Evolutionary conservation across 192 early-diverging fungal genomes (phyloP), one percentile per base, ranked within the genome.

Genomic region (Physocladia obscura): DNA sequence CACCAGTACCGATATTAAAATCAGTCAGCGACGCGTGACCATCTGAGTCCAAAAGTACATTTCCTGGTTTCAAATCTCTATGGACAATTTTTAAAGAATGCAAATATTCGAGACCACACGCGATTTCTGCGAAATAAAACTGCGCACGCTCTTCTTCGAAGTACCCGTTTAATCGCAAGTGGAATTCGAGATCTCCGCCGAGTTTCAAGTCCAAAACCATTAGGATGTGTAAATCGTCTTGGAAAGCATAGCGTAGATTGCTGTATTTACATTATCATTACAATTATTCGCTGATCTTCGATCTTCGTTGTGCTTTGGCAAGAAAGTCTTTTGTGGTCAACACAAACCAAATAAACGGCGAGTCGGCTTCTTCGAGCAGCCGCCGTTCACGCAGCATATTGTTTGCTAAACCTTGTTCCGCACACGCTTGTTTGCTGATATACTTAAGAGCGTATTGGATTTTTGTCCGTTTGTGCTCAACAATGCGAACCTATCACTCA

Each of bases 1-100:
- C n/a, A n/a, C n/a, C n/a, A n/a, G n/a, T n/a, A n/a, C n/a, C 94
- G 77, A 98, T 95, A 77, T 98, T 98, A 70, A 98, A 98, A 76
- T 98, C 96, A 31, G 93, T 94, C 76, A 98, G 74, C 67, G 92
- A 91, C 17, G 89, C 91, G 77, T 98, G 94, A 13, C 94, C 96
- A 39, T 81, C 71, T 57, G 84, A 86, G 67, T 91, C 89, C 26
- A 94, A 77, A 13, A 94, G 69, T 77, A 78, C 69, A 73, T 97
- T 98, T 64, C 95, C 93, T 0, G 94, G 96, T 76, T 98, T 98
- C 61, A 98, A 83, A 77, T 98, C 96, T 50, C 93, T 79, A 78
- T 98, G 96, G 13, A 96, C 90, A 22, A 97, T 93, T 13, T 80
- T 80, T 49, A 89, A 84, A 31, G 80, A 81, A 71, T 98, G 96